These are phyloP conservation scores for Rubus idaeus DNA, from an alignment of 306 rosid genomes.

Conservation along the genomic window DNA sequence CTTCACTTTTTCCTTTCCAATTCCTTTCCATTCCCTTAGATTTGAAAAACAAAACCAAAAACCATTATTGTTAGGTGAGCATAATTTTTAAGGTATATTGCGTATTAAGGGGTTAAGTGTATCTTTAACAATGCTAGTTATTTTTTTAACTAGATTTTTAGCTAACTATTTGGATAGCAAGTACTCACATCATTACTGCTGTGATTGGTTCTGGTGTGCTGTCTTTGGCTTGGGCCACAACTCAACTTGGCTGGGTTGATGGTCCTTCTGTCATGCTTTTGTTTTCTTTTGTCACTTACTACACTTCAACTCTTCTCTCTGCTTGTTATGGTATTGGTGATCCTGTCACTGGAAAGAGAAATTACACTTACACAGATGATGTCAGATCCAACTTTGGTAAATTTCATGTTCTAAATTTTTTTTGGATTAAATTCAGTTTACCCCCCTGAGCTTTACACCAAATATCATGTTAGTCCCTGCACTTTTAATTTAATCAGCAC, in stretches of 20 bases:
- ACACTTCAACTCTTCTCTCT: slow-evolving; percentile 70
- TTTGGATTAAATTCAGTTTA: too few relatives aligned
- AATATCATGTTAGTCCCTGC: too few relatives aligned
- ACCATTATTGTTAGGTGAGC: too few relatives aligned
- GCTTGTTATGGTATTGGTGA: slow-evolving; percentile 75
- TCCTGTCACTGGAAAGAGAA: slow-evolving; percentile 68
- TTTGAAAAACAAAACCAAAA: too few relatives aligned
- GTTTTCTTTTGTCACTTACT: slow-evolving; percentile 77
- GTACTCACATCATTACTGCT: slow-evolving; percentile 86
- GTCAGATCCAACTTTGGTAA: slow-evolving; percentile 69
- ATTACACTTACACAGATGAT: slow-evolving; percentile 81
- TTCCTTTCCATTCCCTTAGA: too few relatives aligned
- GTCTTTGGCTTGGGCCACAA: slow-evolving; percentile 78
- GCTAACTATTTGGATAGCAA: slow-evolving; percentile 69
- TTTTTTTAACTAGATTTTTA: too few relatives aligned
- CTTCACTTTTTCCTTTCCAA: too few relatives aligned
- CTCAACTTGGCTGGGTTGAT: slow-evolving; percentile 92
- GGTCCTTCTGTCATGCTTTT: slow-evolving; percentile 73
- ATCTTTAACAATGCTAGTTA: too few relatives aligned
- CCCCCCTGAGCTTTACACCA: too few relatives aligned
- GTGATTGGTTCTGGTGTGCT: slow-evolving; percentile 88
- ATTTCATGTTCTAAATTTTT: not conserved
- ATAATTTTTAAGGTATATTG: too few relatives aligned
- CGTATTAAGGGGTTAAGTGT: too few relatives aligned
- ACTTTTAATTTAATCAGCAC: too few relatives aligned